Base-by-base conservation (phyloP, 2,329 filamentous ascomycete species). In the Remersonia thermophila region DNA sequence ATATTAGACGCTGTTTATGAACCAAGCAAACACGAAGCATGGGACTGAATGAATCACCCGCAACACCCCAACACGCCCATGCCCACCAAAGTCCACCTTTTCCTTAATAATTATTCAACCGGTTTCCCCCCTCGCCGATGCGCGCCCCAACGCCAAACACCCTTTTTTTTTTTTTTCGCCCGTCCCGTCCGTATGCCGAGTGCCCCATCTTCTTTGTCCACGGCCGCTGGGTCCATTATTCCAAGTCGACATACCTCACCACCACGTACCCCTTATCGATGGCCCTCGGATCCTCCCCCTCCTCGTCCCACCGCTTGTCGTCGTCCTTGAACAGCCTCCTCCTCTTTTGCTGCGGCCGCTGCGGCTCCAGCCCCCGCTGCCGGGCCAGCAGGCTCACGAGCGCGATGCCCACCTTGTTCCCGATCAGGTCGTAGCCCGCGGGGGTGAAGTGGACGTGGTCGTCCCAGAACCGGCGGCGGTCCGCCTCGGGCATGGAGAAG, bases 391-490 rank as follows among this genome's bases (percentile, higher is more conserved):
- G 56, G 20, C 62, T 58, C 31, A 72, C 57, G 8, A 80, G 53
- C 20, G 57, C 62, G 16, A 66, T 61, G 32, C 67, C 75, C 33
- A 80, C 60, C 38, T 67, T 61, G 27, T 65, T 59, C 2, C 76
- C 77, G 61, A 81, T 72, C 47, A 71, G 58, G 49, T 77, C 65
- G 57, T 81, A 80, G 7, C 77, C 77, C 6, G 59, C 62, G 0
- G 59, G 53, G 0, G 67, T 70, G 8, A 79, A 60, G 55, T 81
- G 76, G 15, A 80, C 44, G 13, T 63, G 65, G 54, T 81, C 76
- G 43, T 74, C 65, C 72, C 74, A 80, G 47, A 73, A 69, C 38
- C 56, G 57, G 2, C 58, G 43, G 15, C 63, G 60, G 38, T 71
- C 63, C 1, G 58, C 49, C 7, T 62, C 53, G 2, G 61, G 50